Evolutionary conservation across 768 basidiomycete species (phyloP).

Genomic region (Clavaria fumosa): DNA sequence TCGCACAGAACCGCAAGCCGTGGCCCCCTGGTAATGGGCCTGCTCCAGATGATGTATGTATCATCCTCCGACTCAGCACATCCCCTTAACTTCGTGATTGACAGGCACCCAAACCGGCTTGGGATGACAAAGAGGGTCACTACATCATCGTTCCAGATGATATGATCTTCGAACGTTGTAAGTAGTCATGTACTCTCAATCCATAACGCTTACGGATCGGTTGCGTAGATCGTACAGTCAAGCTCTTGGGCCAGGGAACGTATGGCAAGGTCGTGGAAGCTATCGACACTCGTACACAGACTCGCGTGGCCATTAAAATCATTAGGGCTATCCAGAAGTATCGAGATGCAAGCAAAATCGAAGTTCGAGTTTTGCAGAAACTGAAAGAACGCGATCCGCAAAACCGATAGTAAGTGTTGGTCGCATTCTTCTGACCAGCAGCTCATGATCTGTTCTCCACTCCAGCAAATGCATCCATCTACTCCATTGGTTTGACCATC

Average conservation of each 20-base stretch:
- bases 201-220: constrained; percentile 9
- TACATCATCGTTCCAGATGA: constrained; percentile 91
- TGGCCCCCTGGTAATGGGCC: constrained; percentile 54
- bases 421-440: not conserved
- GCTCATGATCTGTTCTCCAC: constrained; percentile 6
- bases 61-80: constrained; percentile 12
- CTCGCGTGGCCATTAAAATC: constrained; percentile 91
- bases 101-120: constrained; percentile 56
- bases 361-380: constrained; percentile 86
- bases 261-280: constrained; percentile 99
- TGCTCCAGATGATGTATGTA: constrained; percentile 52
- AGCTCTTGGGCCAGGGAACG: constrained; percentile 88
- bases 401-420: constrained; percentile 68
- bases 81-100: constrained; percentile 16
- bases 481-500: constrained; percentile 87
- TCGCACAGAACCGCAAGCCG: constrained; percentile 40
- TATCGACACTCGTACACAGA: constrained; percentile 57
- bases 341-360: constrained; percentile 96
- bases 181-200: constrained; percentile 16
- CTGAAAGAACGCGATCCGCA: constrained; percentile 78
- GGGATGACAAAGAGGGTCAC: constrained; percentile 98
- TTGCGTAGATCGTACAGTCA: constrained; percentile 72
- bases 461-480: constrained; percentile 95
- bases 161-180: constrained; percentile 75
- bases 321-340: constrained; percentile 98